These are phyloP conservation scores for Candida anglica DNA, from an alignment of 805 yeast species.

Conservation along the genomic window DNA sequence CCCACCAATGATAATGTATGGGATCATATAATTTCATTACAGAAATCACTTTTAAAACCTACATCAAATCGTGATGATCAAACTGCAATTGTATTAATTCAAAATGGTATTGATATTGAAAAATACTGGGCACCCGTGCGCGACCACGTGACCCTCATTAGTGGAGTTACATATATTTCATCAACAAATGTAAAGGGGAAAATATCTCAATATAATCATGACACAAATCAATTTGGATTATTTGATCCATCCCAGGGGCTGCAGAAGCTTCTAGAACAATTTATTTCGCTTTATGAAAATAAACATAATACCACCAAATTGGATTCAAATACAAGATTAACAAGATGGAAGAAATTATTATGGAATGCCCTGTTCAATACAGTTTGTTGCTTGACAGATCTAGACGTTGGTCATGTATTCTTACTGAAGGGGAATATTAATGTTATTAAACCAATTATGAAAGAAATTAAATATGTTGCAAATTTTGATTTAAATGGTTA, in stretches of 20 bases:
- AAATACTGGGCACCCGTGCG: constrained; percentile 16
- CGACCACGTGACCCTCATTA: constrained; percentile 15
- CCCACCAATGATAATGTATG: constrained; percentile 23
- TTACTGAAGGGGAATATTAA: constrained; percentile 23
- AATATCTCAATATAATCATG: constrained; percentile 24
- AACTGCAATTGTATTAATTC: constrained; percentile 18
- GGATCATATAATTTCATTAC: constrained; percentile 15
- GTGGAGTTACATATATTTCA: constrained; percentile 32
- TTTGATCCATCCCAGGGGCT: constrained; percentile 10
- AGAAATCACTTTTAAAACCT: constrained; percentile 1
- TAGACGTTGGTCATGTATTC: constrained; percentile 56
- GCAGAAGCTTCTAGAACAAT: constrained; percentile 15
- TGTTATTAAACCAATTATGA: constrained; percentile 16
- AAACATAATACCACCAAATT: constrained; percentile 15
- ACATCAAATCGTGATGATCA: too few species aligned
- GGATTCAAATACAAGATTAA: constrained; percentile 20
- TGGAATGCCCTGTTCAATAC: constrained; percentile 70
- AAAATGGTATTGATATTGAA: constrained; percentile 24
- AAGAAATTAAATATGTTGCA: constrained; percentile 15
- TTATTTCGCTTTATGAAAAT: constrained; percentile 17
- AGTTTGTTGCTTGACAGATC: constrained; percentile 51
- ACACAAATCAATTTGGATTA: constrained; percentile 22
- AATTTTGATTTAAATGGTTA: constrained; percentile 9
- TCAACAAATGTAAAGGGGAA: constrained; percentile 23
- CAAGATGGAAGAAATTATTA: constrained; percentile 63